Evolutionary conservation across 768 basidiomycete genomes (phyloP), one percentile per base, ranked within the genome.

Genomic region (Suillus occidentalis): DNA sequence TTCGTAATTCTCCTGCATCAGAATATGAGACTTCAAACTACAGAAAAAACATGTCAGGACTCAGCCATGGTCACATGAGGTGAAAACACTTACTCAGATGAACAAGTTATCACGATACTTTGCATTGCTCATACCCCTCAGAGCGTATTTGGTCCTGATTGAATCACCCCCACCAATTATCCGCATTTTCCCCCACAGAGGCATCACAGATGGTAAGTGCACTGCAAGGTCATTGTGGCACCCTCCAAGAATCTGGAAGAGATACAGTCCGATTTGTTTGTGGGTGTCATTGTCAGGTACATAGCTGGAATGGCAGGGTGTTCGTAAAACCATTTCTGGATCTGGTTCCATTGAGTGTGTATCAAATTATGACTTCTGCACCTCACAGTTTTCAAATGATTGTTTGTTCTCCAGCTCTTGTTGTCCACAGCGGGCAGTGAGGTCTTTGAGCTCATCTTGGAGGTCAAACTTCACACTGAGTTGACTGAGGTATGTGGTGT

Each of bases 111-210:
- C 60, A 10, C 42, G 10, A 34, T 39, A 47, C 45, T 42, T 34
- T 45, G 20, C 43, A 45, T 49, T 61, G 43, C 9, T 49, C 22
- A 34, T n/a, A 16, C 45, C 20, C 31, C 18, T 61, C 39, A 61
- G n/a, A 25, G 60, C 60, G 47, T 42, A 61, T 43, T 39, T 34
- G 39, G 40, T 61, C 31, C 42, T 39, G 20, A 61, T 47, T 6
- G 8, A 12, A 47, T 61, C 43, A 13, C 60, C 39, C 10, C 39
- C 34, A 45, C 60, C 22, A 61, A n/a, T 34, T 42, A 47, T 45
- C 31, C 25, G 31, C 12, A 47, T 45, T n/a, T 61, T 61, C 31
- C 60, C 60, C 60, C 60, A 61, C 22, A 61, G 43, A 47, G 42
- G 60, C 60, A 61, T 61, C 31, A 49, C 60, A 22, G 22, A 39